Percentiles rank a stretch among this genome's conserved stretches.
Conservation (phyloP, 331 rosid species). For the Malus hybrid region DNA sequence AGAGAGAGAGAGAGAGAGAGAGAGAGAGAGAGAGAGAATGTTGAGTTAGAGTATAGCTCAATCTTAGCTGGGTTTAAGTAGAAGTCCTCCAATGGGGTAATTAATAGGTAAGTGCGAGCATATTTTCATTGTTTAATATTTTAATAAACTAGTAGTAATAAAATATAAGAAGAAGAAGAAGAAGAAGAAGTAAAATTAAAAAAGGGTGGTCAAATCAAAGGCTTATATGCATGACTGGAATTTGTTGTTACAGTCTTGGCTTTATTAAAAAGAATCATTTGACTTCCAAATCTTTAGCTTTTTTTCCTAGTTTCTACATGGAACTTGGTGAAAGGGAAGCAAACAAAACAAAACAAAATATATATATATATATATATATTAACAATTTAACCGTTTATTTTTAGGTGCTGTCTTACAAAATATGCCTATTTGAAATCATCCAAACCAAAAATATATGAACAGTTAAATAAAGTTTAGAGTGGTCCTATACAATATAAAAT, state of each 20-base stretch:
- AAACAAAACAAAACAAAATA: no score
- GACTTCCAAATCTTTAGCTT: background rate
- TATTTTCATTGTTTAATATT: constrained; percentile 12
- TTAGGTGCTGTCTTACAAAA: no score
- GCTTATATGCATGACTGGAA: constrained; percentile 27
- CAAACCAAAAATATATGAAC: no score
- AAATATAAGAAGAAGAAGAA: no score
- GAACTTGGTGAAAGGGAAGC: no score
- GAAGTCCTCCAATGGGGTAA: constrained; percentile 19
- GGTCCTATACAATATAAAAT: background rate
- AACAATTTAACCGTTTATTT: no score
- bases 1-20: background rate
- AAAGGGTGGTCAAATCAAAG: constrained; percentile 40
- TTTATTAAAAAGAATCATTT: constrained; percentile 21
- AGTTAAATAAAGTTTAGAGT: no score
- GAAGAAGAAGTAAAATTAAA: background rate
- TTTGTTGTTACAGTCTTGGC: constrained; percentile 24
- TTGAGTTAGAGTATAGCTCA: constrained; percentile 40
- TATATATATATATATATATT: no score
- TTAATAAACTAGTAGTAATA: background rate
- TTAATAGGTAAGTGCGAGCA: background rate
- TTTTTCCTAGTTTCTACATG: no score
- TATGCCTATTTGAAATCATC: no score
- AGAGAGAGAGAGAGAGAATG: constrained; percentile 18
- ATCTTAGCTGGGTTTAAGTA: constrained; percentile 82